Percentiles rank a stretch among this genome's conserved stretches.
Conservation (phyloP, 2,329 filamentous ascomycete genomes). For the Calonectria pseudoreteaudii region DNA sequence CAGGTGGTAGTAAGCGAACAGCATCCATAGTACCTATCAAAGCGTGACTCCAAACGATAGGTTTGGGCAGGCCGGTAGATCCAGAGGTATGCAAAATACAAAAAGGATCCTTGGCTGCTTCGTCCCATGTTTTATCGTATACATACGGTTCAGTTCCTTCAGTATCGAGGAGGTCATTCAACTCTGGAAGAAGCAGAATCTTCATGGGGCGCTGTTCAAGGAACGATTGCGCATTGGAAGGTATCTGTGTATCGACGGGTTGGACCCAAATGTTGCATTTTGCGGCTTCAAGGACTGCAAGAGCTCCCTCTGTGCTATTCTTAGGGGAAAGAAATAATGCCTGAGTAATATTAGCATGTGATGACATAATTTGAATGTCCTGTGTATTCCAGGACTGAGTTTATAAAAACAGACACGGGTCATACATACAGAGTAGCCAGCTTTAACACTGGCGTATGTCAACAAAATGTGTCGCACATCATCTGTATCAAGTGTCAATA, state of each 20-base stretch:
- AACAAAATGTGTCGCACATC: conserved; percentile 46
- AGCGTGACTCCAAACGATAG: conserved; percentile 49
- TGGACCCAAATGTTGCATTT: conserved; percentile 48
- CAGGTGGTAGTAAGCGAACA: conserved; percentile 47
- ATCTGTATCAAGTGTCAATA: conserved; percentile 31
- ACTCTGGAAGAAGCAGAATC: conserved; percentile 42
- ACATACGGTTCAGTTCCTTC: conserved; percentile 33
- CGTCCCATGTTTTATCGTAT: conserved; percentile 48
- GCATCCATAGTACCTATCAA: conserved; percentile 51
- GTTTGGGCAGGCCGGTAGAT: conserved; percentile 56
- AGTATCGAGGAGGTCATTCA: conserved; percentile 44
- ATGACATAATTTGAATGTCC: background rate
- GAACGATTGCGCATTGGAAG: conserved; percentile 35
- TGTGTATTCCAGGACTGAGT: background rate
- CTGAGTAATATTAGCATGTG: conserved; percentile 24
- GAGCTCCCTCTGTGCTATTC: conserved; percentile 48
- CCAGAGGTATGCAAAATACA: conserved; percentile 57
- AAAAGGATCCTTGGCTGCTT: conserved; percentile 49
- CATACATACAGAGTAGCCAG: conserved; percentile 44
- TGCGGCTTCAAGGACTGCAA: conserved; percentile 47
- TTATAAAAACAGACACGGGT: background rate
- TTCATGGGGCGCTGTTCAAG: conserved; percentile 41
- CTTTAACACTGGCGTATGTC: conserved; percentile 49
- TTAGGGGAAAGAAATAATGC: conserved; percentile 48
- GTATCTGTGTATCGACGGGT: conserved; percentile 26